Evolutionary conservation across 176 grass and related monocot genomes (phyloP), one percentile per base, ranked within the genome.

Genomic region (Triticum monococcum): DNA sequence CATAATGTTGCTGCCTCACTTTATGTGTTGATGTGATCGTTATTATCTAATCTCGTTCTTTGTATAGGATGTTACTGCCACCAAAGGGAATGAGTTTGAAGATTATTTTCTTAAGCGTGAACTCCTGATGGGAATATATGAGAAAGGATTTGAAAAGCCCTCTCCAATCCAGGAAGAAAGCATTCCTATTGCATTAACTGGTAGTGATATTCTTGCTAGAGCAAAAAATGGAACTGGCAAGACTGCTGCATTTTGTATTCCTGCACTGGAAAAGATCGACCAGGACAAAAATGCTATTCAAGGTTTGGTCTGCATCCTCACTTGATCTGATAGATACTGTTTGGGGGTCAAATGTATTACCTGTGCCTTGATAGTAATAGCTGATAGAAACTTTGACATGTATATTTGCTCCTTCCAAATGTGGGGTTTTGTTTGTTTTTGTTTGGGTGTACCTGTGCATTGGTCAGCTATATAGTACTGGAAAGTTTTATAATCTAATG

Each of bases 11-110:
- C 23, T 78, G 24, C 25, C 24, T 38, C 79, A 4, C 24, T 52
- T 5, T 25, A 8, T 5, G 17, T 86, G 30, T 54, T 77, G 45
- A 4, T 56, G 45, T 25, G 20, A 12, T 56, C 20, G 62, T 86
- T 82, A 70, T 57, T 72, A 85, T 59, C 36, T 66, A 31, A 31
- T 62, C 22, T 22, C 79, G 12, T 72, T 64, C 41, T 48, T 78
- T 76, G 60, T 67, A 8, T 72, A 98, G 96, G 96, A 98, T 92
- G 96, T 98, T 76, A 98, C 96, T 74, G 96, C 90, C 48, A 98
- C 96, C 31, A 98, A 96, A 78, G 93, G 96, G 82, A 98, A 98
- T 86, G 96, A 98, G 83, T 98, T 98, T 91, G 96, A 98, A 92
- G 96, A 98, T 63, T 96, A 98, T 85, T 98, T 98, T 89, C 79